phyloP scores from a whole-genome alignment of 257 asterid genomes.

The Hygrophila difformis region DNA sequence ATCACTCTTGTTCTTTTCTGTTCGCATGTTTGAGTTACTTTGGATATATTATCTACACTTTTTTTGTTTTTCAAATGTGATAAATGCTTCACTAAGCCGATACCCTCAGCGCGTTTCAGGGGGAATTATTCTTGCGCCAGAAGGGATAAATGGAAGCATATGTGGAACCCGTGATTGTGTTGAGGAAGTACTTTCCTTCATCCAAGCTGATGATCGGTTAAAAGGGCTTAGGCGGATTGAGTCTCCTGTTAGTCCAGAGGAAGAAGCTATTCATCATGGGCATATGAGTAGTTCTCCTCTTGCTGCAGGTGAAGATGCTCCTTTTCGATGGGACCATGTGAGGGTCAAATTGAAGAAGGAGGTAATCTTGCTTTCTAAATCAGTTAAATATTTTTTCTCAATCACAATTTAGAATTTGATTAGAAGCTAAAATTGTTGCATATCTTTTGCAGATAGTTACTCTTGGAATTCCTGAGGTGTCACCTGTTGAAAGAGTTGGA shows the following conservation, averaged over 20 bases:
- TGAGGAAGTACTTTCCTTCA: slow-evolving; percentile 62
- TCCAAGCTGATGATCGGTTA: slow-evolving; percentile 63
- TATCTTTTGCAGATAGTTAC: slow-evolving; percentile 66
- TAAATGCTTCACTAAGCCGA: slow-evolving; percentile 63
- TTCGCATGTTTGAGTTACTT: background rate
- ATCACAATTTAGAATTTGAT: slow-evolving; percentile 2
- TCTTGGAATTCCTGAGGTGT: slow-evolving; percentile 90
- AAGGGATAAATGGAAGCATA: slow-evolving; percentile 95
- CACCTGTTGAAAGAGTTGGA: slow-evolving; percentile 88
- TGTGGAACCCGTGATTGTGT: slow-evolving; percentile 72
- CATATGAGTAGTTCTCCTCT: slow-evolving; percentile 79
- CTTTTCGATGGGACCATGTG: slow-evolving; percentile 97
- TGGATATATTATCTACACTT: background rate
- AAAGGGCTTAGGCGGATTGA: slow-evolving; percentile 71
- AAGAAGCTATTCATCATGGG: slow-evolving; percentile 97
- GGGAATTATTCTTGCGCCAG: slow-evolving; percentile 95
- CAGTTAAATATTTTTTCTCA: slow-evolving; percentile 1
- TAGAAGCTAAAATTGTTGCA: slow-evolving; percentile 1
- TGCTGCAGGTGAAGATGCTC: slow-evolving; percentile 98
- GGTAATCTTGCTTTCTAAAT: slow-evolving; percentile 34
- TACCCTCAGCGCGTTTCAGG: slow-evolving; percentile 92
- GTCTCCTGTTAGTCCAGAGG: slow-evolving; percentile 95
- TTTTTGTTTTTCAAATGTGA: slow-evolving; percentile 1
- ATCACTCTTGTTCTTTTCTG: background rate
- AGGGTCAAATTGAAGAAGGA: slow-evolving; percentile 93